Percentiles rank a stretch among this genome's conserved stretches.
phyloP scores from a whole-genome alignment of 495 filamentous ascomycete species.

The Hyphodiscus hymeniophilus region DNA sequence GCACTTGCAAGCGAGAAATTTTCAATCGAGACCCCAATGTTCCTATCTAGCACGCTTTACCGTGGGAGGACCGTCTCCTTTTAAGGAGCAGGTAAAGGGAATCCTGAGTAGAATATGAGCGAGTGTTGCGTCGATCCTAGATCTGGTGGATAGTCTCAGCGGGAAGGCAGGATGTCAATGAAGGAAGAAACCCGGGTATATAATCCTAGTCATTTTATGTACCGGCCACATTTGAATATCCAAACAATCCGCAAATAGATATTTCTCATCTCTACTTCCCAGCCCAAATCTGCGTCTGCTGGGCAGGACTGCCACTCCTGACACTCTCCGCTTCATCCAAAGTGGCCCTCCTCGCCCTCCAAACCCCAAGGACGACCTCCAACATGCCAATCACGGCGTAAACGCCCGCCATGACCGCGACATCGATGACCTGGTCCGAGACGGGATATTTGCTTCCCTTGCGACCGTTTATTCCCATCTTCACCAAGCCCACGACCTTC shows the following conservation, averaged over 20 bases:
- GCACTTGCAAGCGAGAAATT: no score
- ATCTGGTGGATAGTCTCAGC: no score
- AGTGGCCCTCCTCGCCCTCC: constrained; percentile 6
- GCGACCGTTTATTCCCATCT: constrained; percentile 20
- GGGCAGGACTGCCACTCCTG: neutral
- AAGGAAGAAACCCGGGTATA: neutral
- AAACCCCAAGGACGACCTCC: constrained; percentile 20
- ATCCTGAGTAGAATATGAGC: no score
- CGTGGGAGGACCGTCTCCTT: no score
- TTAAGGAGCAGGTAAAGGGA: no score
- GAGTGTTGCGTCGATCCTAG: no score
- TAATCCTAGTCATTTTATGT: neutral
- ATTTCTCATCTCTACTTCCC: neutral
- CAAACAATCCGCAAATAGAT: neutral
- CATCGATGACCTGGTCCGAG: constrained; percentile 27
- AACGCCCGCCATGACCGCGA: constrained; percentile 27
- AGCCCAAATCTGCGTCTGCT: neutral
- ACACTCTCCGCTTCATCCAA: neutral
- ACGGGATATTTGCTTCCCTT: constrained; percentile 29
- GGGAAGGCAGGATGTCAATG: neutral
- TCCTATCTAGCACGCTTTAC: no score
- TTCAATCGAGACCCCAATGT: no score
- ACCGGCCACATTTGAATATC: neutral
- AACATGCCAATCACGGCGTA: constrained; percentile 23
- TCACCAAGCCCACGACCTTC: constrained; percentile 23